Percentiles rank a stretch among this genome's conserved stretches.
phyloP scores from a whole-genome alignment of 495 filamentous ascomycete species.

The Aspergillus nidulans region DNA sequence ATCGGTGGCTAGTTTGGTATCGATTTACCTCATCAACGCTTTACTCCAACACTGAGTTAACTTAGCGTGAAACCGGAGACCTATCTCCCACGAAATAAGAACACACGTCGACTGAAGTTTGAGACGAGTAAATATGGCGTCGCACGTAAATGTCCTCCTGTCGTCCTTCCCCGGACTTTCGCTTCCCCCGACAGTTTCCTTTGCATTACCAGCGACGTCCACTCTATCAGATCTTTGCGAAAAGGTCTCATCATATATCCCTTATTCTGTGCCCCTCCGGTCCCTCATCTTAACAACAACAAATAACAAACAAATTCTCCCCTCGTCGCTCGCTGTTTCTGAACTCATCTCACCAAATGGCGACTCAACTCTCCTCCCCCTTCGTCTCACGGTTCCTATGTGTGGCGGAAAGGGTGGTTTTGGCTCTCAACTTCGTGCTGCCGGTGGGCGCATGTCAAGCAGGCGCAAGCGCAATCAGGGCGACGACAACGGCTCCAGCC shows the following conservation, averaged over 20 bases:
- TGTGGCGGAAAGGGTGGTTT: constrained; percentile 96
- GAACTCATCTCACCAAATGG: constrained; percentile 22
- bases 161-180: constrained; percentile 78
- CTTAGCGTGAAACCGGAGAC: too few species aligned
- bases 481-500: constrained; percentile 79
- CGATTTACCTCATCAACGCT: not conserved
- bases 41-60: too few species aligned
- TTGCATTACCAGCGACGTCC: constrained; percentile 61
- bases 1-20: not conserved
- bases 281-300: constrained; percentile 75
- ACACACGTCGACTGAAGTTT: too few species aligned
- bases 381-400: constrained; percentile 70
- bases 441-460: constrained; percentile 94
- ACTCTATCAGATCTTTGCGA: constrained; percentile 62
- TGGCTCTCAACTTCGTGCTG: constrained; percentile 92
- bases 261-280: constrained; percentile 39
- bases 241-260: constrained; percentile 60
- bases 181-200: constrained; percentile 70
- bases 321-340: constrained; percentile 31
- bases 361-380: constrained; percentile 65
- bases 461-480: constrained; percentile 83
- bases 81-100: too few species aligned
- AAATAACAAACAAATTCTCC: constrained; percentile 64
- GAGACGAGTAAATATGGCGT: constrained; percentile 27
- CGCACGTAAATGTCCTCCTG: constrained; percentile 73